Evolutionary conservation across 805 yeast genomes (phyloP), one percentile per base, ranked within the genome.

Genomic region (Nakazawaea molendinolei): DNA sequence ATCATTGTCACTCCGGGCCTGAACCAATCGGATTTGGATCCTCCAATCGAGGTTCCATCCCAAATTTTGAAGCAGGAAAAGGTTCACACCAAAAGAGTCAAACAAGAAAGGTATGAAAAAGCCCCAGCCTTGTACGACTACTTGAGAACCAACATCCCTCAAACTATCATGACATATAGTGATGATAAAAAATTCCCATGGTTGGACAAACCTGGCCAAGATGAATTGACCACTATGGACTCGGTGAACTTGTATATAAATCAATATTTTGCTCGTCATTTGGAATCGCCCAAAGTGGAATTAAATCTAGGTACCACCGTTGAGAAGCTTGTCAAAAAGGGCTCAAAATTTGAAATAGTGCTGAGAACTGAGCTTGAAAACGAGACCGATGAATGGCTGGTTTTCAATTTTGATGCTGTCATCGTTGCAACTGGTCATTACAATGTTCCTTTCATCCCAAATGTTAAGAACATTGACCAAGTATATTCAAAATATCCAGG

Each of bases 351-450:
- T 43, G 49, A 45, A n/a, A 34, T 63, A 19, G 53, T 60, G 0
- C 34, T 62, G 15, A 50, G 67, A 44, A 36, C 37, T 8, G 55
- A 51, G 41, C 47, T 45, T 13, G 48, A 42, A 31, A 43, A 30
- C 28, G 34, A 9, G 3, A 45, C 43, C 23, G 33, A 22, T 39
- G 18, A 43, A 8, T 67, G 72, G 72, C 55, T 44, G 41, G 60
- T 53, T 33, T 52, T 57, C 28, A 18, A 17, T 4, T 69, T 55
- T 40, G 73, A 69, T 47, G 46, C 46, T 23, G 52, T 67, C 10
- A 56, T 69, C 6, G 49, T 65, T 8, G 66, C 72, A 3, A 62
- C 56, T 30, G 74, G 74, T 17, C 73, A 67, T 44, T 67, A 58
- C 43, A 52, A 59, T 13, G 55, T 53, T 6, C 71, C 71, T 3